Percentiles rank a stretch among this genome's conserved stretches.
These are phyloP conservation scores for Colletotrichum horii DNA, from an alignment of 2,329 filamentous ascomycete species.

Conservation along the genomic window DNA sequence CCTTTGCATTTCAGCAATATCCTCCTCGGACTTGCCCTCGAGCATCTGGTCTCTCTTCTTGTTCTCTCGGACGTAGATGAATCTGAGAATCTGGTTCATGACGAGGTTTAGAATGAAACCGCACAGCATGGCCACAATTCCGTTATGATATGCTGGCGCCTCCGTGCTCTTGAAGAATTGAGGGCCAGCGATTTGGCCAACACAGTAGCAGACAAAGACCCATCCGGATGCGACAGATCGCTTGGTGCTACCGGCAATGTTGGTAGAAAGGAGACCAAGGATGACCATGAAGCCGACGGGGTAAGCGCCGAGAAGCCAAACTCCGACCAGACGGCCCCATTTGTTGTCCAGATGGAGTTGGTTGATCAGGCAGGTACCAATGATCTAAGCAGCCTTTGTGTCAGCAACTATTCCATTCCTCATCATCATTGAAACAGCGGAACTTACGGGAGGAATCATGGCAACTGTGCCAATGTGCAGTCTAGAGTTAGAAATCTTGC, in stretches of 20 bases:
- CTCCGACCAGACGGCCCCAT: slow-evolving; percentile 16
- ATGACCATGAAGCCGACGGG: slow-evolving; percentile 19
- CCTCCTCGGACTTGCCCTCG: slow-evolving; percentile 6
- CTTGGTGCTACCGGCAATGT: slow-evolving; percentile 34
- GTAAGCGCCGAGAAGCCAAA: slow-evolving; percentile 13
- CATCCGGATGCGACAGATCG: slow-evolving; percentile 31
- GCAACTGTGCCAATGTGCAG: slow-evolving; percentile 4
- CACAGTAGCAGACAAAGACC: slow-evolving; percentile 34
- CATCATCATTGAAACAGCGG: background rate
- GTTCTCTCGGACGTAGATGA: slow-evolving; percentile 12
- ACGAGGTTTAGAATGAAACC: slow-evolving; percentile 8
- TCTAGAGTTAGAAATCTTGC: slow-evolving; percentile 2
- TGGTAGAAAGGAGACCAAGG: slow-evolving; percentile 26
- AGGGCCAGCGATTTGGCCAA: slow-evolving; percentile 33
- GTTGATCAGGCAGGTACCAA: slow-evolving; percentile 15
- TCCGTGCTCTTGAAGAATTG: slow-evolving; percentile 33
- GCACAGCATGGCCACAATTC: slow-evolving; percentile 15
- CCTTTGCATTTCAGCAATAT: slow-evolving; percentile 12
- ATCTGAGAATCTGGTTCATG: slow-evolving; percentile 5
- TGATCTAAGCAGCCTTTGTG: background rate
- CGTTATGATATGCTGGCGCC: slow-evolving; percentile 10
- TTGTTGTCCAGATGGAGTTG: slow-evolving; percentile 14
- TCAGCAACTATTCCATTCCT: background rate
- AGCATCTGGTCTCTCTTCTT: slow-evolving; percentile 1
- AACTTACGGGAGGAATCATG: slow-evolving; percentile 12